A percentile compares a stretch with the other conserved stretches of the same genome.
phyloP scores from a whole-genome alignment of 1,284 basidiomycete species.

The Rhodotorula sp. region DNA sequence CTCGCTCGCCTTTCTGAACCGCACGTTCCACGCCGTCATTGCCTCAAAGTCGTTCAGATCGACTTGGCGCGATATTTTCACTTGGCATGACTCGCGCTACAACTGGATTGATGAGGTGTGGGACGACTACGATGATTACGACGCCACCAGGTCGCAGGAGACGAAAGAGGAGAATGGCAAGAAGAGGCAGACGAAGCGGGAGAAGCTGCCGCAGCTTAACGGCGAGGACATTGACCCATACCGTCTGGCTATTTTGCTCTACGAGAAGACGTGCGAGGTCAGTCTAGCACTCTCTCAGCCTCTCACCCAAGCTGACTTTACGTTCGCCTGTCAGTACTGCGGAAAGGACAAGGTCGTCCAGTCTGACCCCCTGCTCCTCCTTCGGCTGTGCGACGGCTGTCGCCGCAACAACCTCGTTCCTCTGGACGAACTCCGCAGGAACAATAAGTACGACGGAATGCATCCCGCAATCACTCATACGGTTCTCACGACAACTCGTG shows the following conservation, averaged over 20 bases:
- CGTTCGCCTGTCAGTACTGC: background rate
- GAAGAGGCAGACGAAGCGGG: no score
- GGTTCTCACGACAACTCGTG: background rate
- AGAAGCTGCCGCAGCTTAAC: background rate
- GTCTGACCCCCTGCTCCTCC: conserved; percentile 1
- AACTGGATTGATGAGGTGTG: no score
- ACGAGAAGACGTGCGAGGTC: conserved; percentile 6
- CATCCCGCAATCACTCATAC: background rate
- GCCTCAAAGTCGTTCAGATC: background rate
- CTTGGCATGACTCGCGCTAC: no score
- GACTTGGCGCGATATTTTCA: background rate
- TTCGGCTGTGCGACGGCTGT: background rate
- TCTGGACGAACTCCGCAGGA: background rate
- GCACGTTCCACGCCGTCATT: background rate
- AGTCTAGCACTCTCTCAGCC: background rate
- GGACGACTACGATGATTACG: background rate
- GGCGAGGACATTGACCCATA: background rate
- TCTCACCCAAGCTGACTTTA: no score
- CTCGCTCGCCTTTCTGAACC: background rate
- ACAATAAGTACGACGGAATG: background rate
- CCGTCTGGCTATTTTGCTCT: background rate
- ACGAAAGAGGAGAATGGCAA: background rate
- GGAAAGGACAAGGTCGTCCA: background rate
- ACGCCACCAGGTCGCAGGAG: background rate
- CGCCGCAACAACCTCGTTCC: background rate